phyloP scores from a whole-genome alignment of 169 alveolate genomes.

The Blepharisma undulans region DNA sequence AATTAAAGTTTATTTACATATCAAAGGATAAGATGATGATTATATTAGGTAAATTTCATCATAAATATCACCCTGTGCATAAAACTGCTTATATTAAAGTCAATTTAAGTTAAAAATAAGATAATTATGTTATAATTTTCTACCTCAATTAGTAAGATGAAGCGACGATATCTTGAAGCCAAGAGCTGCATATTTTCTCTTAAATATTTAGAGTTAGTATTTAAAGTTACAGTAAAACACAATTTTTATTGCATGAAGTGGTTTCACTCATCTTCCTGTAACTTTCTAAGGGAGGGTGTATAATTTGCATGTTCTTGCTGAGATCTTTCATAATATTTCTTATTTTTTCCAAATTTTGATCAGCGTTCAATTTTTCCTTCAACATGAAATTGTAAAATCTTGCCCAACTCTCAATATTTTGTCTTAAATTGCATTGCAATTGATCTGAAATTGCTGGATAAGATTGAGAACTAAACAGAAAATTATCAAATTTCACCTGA shows the following conservation, averaged over 20 bases:
- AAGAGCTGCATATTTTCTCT: not conserved
- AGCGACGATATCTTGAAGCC: not conserved
- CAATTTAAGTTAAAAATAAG: no score
- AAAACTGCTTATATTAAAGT: no score
- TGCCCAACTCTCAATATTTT: not conserved
- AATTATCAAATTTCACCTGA: not conserved
- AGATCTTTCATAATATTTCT: not conserved
- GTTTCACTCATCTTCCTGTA: not conserved
- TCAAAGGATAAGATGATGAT: no score
- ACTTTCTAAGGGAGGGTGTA: not conserved
- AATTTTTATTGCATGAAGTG: not conserved
- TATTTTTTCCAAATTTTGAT: not conserved
- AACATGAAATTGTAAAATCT: not conserved
- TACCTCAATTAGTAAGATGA: not conserved
- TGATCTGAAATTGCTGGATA: not conserved
- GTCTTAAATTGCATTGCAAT: not conserved
- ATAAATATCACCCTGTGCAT: no score
- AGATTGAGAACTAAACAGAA: not conserved
- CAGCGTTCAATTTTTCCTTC: not conserved
- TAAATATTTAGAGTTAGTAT: not conserved
- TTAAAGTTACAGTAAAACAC: not conserved
- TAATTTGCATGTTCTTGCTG: not conserved
- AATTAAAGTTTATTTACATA: no score
- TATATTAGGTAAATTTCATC: no score
- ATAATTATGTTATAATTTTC: no score